Base-by-base conservation (phyloP, 495 filamentous ascomycete genomes). In the Aspergillus sclerotiicarbonarius region DNA sequence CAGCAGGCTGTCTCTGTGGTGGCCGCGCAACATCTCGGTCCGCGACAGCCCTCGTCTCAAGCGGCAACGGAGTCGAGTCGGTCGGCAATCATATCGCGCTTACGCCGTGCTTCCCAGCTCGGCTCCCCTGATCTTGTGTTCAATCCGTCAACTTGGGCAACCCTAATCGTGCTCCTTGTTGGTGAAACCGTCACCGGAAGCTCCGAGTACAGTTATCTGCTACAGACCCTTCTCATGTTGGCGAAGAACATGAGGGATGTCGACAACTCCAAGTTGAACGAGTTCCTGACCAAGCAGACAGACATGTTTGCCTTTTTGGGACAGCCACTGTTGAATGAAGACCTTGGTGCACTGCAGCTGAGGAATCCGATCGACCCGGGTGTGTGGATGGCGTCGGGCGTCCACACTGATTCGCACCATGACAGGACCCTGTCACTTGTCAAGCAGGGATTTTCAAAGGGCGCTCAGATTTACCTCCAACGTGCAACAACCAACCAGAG, bases 1-100 rank as follows among this genome's bases (percentile, higher is more conserved):
- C 91, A 91, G 86, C 87, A 90, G 64, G 90, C 88, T 20, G 82
- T 93, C 43, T 74, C 90, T 3, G 87, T 86, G 25, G 79, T 92
- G 3, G 85, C 90, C 9, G 84, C 86, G 61, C 88, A 85, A 52
- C 89, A 92, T 59, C 79, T 92, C 47, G 50, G 58, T 8, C 35
- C 56, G 5, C 20, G 49, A 16, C 44, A 64, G 6, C 59, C 61
- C 2, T 7, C 10, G 12, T 41, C 52, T 15, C 49, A 62, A 46
- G 30, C 12, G 3, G 29, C 47, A 19, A 61, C 59, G 5, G 64
- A 67, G 13, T 16, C 56, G n/a, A 32, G 31, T 13, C 61, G 64
- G 18, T 53, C 64, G 5, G 59, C 44, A 9, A 21, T 67, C 6
- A 67, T 67, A 12, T 60, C 61, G 10, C 59, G 47, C 10, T 53